Evolutionary conservation across 139 green algal species (phyloP).

Genomic region (Coelastrella sp.): DNA sequence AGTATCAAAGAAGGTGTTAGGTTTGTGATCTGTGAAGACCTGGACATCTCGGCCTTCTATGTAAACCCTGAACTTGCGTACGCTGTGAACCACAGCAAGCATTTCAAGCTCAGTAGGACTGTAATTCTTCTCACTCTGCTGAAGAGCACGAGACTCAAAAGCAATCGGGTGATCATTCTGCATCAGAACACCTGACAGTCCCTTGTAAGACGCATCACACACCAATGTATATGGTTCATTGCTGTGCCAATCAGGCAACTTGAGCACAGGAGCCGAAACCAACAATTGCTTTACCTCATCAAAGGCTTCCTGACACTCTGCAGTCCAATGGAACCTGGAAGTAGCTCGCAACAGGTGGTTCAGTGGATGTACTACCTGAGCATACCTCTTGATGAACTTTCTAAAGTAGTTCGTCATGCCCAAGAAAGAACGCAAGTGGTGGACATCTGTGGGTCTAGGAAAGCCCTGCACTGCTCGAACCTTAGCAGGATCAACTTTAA

Average conservation of each 20-base stretch:
- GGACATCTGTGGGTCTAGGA: slow-evolving; percentile 21
- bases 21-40: slow-evolving; percentile 40
- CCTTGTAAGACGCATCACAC: slow-evolving; percentile 31
- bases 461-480: slow-evolving; percentile 1
- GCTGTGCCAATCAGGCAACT: slow-evolving; percentile 27
- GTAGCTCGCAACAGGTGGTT: slow-evolving; percentile 25
- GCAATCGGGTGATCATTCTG: slow-evolving; percentile 56
- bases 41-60: slow-evolving; percentile 37
- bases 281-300: slow-evolving; percentile 37
- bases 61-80: background rate
- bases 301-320: slow-evolving; percentile 30
- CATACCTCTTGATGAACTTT: slow-evolving; percentile 58
- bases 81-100: slow-evolving; percentile 12
- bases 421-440: slow-evolving; percentile 46
- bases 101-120: slow-evolving; percentile 27
- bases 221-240: slow-evolving; percentile 21
- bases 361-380: slow-evolving; percentile 45
- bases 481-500: slow-evolving; percentile 51
- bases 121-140: background rate
- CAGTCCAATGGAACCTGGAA: background rate
- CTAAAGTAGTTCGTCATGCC: slow-evolving; percentile 66
- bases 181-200: slow-evolving; percentile 42
- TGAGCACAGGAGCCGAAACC: slow-evolving; percentile 37
- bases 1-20: slow-evolving; percentile 9
- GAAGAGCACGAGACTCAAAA: slow-evolving; percentile 48